Evolutionary conservation across 495 filamentous ascomycete genomes (phyloP).

Genomic region (Wilcoxina mikolae): DNA sequence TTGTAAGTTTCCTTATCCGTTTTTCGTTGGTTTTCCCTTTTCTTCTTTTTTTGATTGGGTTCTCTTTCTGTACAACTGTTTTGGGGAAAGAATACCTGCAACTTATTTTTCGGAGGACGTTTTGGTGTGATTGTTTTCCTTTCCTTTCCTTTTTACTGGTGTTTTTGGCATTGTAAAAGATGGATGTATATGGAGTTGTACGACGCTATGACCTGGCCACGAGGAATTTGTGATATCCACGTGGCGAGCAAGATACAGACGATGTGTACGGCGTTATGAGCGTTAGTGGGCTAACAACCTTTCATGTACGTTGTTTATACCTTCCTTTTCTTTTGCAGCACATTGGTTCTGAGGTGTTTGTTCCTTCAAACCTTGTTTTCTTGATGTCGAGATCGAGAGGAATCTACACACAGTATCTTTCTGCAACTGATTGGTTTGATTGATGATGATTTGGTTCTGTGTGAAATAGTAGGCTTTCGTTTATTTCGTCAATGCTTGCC

Average conservation of each 20-base stretch:
- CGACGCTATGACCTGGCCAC: background rate
- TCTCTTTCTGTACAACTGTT: constrained; percentile 3
- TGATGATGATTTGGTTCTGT: constrained; percentile 3
- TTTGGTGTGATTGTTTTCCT: constrained; percentile 22
- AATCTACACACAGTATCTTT: constrained; percentile 4
- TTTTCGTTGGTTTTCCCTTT: constrained; percentile 3
- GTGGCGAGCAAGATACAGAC: background rate
- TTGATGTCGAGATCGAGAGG: background rate
- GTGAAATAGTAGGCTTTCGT: constrained; percentile 15
- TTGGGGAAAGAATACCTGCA: background rate
- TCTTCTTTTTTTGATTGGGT: background rate
- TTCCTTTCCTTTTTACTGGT: constrained; percentile 24
- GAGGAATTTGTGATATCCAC: no score
- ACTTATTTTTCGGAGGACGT: background rate
- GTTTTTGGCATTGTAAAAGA: constrained; percentile 12
- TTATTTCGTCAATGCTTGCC: constrained; percentile 11
- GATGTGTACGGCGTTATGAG: background rate
- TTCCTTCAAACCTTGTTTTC: background rate
- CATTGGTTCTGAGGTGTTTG: background rate
- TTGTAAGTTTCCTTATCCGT: constrained; percentile 16
- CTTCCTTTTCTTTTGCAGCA: constrained; percentile 3
- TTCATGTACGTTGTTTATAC: constrained; percentile 10
- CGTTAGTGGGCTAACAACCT: background rate
- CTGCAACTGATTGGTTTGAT: background rate
- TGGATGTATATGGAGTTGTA: constrained; percentile 6